Evolutionary conservation across 768 basidiomycete species (phyloP).

Genomic region (Auricularia sp.): DNA sequence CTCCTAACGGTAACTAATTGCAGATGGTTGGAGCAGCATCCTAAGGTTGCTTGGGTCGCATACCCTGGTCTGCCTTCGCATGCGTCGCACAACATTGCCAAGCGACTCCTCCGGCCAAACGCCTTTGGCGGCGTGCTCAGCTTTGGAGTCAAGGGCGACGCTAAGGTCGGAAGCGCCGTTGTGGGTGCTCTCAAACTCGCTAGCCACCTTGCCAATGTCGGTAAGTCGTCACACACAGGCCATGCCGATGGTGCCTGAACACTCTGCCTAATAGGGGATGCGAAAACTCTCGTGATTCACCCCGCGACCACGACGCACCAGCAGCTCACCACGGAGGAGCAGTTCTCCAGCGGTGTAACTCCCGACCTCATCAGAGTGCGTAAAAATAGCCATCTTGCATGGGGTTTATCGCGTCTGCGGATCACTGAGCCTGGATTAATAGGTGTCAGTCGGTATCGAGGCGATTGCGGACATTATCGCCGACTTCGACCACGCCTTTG

Average conservation of each 20-base stretch:
- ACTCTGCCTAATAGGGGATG: constrained; percentile 15
- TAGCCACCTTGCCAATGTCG: constrained; percentile 62
- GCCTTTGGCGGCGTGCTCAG: constrained; percentile 65
- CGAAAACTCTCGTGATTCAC: constrained; percentile 75
- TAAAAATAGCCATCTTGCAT: too few species aligned
- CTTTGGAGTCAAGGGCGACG: constrained; percentile 62
- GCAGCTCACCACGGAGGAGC: constrained; percentile 54
- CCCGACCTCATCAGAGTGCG: constrained; percentile 62
- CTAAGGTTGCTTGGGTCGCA: constrained; percentile 63
- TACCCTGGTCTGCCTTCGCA: constrained; percentile 65
- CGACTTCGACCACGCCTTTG: constrained; percentile 32
- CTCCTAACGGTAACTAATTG: background rate
- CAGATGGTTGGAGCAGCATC: constrained; percentile 52
- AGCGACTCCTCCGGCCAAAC: constrained; percentile 42
- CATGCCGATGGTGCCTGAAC: background rate
- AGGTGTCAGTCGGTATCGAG: constrained; percentile 36
- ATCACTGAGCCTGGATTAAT: background rate
- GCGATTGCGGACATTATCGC: constrained; percentile 35
- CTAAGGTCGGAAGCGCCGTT: constrained; percentile 39
- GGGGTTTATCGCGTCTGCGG: too few species aligned
- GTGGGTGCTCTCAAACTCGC: constrained; percentile 66
- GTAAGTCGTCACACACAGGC: constrained; percentile 6
- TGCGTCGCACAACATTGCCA: constrained; percentile 48
- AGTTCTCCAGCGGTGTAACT: constrained; percentile 56
- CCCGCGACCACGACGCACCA: constrained; percentile 71